Conservation (phyloP, 2,329 filamentous ascomycete genomes). For the Fusarium multiceps region DNA sequence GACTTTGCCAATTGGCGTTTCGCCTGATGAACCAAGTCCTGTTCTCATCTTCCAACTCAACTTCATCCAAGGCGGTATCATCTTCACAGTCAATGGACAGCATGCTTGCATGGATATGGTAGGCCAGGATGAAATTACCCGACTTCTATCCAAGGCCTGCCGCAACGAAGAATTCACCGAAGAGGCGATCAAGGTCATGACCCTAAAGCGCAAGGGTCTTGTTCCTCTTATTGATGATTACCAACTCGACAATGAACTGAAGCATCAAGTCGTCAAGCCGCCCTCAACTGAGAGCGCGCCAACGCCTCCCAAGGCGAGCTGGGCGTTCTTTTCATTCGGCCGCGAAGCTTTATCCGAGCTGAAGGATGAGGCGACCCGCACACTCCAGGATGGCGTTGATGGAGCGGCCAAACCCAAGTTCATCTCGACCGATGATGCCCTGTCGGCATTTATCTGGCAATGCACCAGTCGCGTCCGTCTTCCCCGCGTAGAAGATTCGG, state of each 20-base stretch:
- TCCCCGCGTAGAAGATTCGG: constrained; percentile 45
- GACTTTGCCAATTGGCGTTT: neutral
- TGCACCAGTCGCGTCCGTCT: constrained; percentile 54
- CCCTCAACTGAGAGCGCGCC: constrained; percentile 21
- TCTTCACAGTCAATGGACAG: constrained; percentile 61
- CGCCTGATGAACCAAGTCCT: constrained; percentile 42
- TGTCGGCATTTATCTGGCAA: constrained; percentile 62
- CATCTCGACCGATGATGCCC: constrained; percentile 62
- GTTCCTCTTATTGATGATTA: constrained; percentile 56
- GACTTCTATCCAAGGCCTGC: constrained; percentile 62
- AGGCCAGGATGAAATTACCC: constrained; percentile 60
- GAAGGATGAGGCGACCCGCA: constrained; percentile 52
- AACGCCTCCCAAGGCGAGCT: constrained; percentile 49
- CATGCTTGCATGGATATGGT: constrained; percentile 64
- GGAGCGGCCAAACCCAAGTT: constrained; percentile 40
- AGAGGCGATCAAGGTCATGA: constrained; percentile 58
- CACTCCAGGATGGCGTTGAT: neutral
- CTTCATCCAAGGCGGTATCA: constrained; percentile 60
- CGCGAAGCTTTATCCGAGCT: constrained; percentile 51
- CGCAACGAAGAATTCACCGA: constrained; percentile 56
- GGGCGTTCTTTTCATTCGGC: constrained; percentile 60
- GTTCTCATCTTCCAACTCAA: constrained; percentile 62
- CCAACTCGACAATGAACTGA: constrained; percentile 50
- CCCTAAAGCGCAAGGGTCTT: constrained; percentile 52
- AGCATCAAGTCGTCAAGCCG: constrained; percentile 49